Evolutionary conservation across 164 flowering plant species (phyloP).

Genomic region (Liriodendron chinense): DNA sequence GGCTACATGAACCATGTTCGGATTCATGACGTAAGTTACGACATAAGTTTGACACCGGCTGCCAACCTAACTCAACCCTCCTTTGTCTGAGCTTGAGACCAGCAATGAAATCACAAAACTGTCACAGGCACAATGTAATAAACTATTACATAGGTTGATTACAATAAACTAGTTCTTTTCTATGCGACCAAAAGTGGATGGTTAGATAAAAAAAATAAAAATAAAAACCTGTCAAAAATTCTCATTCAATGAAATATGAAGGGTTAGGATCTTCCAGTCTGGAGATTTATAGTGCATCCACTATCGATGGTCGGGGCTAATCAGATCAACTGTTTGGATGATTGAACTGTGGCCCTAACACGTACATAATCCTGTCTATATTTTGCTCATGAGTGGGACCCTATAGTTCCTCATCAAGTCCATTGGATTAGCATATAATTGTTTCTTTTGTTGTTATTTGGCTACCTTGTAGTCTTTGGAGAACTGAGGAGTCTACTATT

Average conservation of each 20-base stretch:
- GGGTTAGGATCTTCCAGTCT: neutral
- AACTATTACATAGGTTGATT: too few relatives aligned
- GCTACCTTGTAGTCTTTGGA: neutral
- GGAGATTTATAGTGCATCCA: neutral
- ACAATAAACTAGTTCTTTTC: too few relatives aligned
- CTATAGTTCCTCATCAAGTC: neutral
- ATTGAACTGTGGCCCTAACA: neutral
- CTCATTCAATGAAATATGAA: too few relatives aligned
- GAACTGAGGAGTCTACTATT: neutral
- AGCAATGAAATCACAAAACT: too few relatives aligned
- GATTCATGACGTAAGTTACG: too few relatives aligned
- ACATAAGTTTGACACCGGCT: too few relatives aligned
- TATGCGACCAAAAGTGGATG: neutral
- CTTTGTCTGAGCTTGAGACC: too few relatives aligned
- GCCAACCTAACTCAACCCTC: too few relatives aligned
- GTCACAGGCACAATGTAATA: too few relatives aligned
- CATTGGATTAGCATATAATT: neutral
- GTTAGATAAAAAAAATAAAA: too few relatives aligned
- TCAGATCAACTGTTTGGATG: neutral
- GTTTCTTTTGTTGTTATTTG: neutral
- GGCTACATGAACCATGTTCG: too few relatives aligned
- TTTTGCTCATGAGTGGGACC: neutral
- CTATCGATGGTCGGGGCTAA: neutral
- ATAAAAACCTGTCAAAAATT: too few relatives aligned
- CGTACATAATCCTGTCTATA: neutral